A percentile compares a stretch with the other conserved stretches of the same genome.
These are phyloP conservation scores for Amoeboaphelidium protococcarum DNA, from an alignment of 371 early-diverging fungal genomes.

Conservation along the genomic window DNA sequence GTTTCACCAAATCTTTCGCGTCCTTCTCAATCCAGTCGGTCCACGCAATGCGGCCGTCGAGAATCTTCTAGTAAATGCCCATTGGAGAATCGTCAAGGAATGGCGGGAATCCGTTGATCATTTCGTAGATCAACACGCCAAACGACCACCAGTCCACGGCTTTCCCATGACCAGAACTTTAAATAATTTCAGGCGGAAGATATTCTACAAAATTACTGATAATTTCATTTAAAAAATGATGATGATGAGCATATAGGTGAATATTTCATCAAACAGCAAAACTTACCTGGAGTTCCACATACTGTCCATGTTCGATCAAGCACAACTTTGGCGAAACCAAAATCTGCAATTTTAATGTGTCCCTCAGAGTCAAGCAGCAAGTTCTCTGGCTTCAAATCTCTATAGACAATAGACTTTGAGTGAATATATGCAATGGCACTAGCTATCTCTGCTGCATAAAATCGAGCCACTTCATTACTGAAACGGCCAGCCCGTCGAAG, in stretches of 20 bases:
- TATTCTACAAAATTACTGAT: slow-evolving; percentile 20
- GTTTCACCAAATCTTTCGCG: slow-evolving; percentile 67
- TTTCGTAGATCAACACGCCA: slow-evolving; percentile 84
- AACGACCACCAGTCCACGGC: slow-evolving; percentile 93
- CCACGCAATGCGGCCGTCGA: slow-evolving; percentile 57
- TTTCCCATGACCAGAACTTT: slow-evolving; percentile 75
- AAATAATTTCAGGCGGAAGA: slow-evolving; percentile 85
- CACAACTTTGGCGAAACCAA: slow-evolving; percentile 94
- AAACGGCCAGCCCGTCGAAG: slow-evolving; percentile 19
- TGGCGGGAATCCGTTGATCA: slow-evolving; percentile 70
- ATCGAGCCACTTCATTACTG: slow-evolving; percentile 13
- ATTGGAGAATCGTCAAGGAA: slow-evolving; percentile 90
- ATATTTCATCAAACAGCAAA: slow-evolving; percentile 18
- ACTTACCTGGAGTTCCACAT: slow-evolving; percentile 96
- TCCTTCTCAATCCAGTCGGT: slow-evolving; percentile 65
- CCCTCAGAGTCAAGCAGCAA: slow-evolving; percentile 67
- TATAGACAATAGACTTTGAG: slow-evolving; percentile 27
- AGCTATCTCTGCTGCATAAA: slow-evolving; percentile 16
- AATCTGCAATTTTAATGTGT: slow-evolving; percentile 95
- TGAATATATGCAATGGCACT: slow-evolving; percentile 35
- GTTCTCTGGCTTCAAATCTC: slow-evolving; percentile 56
- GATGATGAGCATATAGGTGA: slow-evolving; percentile 3
- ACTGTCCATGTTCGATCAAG: slow-evolving; percentile 87
- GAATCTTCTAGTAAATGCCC: slow-evolving; percentile 77
- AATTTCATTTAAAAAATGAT: slow-evolving; percentile 4